Percentiles rank a stretch among this genome's conserved stretches.
These are phyloP conservation scores for Cyclocybe cylindracea DNA, from an alignment of 768 basidiomycete species.

Conservation along the genomic window DNA sequence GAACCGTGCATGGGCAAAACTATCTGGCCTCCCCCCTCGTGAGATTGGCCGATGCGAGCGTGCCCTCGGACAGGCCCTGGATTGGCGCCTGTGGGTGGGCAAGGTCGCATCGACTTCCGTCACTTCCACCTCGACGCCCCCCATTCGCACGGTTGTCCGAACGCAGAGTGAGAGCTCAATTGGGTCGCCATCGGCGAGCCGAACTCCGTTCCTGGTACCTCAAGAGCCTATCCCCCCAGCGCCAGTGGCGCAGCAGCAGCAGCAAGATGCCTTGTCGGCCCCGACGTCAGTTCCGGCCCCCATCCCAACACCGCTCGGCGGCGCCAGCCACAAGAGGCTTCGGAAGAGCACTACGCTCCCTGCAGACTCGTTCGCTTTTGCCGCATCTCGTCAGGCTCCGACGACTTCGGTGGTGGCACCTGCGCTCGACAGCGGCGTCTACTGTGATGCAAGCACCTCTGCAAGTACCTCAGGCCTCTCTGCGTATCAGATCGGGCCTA, in stretches of 20 bases:
- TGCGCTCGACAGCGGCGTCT: not conserved
- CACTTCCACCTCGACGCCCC: constrained; percentile 18
- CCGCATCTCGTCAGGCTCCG: not conserved
- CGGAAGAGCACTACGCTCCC: constrained; percentile 47
- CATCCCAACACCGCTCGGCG: no score
- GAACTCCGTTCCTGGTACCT: constrained; percentile 23
- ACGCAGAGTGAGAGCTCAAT: constrained; percentile 52
- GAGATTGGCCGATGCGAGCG: constrained; percentile 91
- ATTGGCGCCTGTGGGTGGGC: constrained; percentile 94
- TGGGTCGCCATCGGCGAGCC: constrained; percentile 12
- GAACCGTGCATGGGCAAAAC: constrained; percentile 92
- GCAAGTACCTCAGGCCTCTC: no score
- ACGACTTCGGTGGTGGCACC: not conserved
- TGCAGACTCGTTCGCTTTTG: constrained; percentile 22
- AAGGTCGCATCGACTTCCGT: constrained; percentile 43
- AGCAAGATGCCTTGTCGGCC: not conserved
- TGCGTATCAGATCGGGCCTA: no score
- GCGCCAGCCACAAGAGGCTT: constrained; percentile 22
- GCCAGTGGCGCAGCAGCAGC: not conserved
- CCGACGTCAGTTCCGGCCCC: no score
- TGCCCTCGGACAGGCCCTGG: constrained; percentile 81
- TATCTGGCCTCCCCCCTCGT: constrained; percentile 82
- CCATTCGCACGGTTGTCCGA: constrained; percentile 42
- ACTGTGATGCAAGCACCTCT: no score
- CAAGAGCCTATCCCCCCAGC: constrained; percentile 1